Base-by-base conservation (phyloP, 2,329 filamentous ascomycete genomes). In the Lachnellula hyalina region DNA sequence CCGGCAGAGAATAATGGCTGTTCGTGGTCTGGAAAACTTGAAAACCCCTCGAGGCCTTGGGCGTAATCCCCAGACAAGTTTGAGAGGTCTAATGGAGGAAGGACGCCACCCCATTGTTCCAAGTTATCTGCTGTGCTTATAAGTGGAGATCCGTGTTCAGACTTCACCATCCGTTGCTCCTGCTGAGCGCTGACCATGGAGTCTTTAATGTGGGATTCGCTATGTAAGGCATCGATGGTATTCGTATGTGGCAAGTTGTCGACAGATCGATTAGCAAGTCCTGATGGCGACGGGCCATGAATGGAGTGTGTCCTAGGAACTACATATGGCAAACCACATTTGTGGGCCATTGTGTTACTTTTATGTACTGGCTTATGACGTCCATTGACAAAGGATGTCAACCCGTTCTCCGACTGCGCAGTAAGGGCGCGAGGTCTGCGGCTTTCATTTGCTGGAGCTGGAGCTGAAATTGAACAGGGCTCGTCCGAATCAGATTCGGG, bases 351-450 rank as follows among this genome's bases (percentile, higher is more conserved):
- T 61, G 81, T 81, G 64, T 78, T 76, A 69, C 81, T 80, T 72
- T 84, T 84, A 67, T 82, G 77, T 12, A 77, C 73, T 15, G 83
- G 79, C 65, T 83, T 85, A 72, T 84, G 83, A 64, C 85, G 81
- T 49, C 83, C 83, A 64, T 85, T 79, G 61, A 83, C 77, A 65
- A 86, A 83, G 61, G 84, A 82, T 47, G 77, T 77, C 53, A 86
- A 70, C 34, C 64, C 66, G 51, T 75, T 77, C 57, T 86, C 84
- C 5, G 83, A 84, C 63, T 82, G 82, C 52, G 80, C 77, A 44
- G 83, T 85, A 65, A 83, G 81, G 56, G 84, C 81, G 60, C 83
- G 76, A 61, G 81, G 78, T 63, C 80, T 75, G 50, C 79, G 77
- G 46, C 65, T 66, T 25, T 65, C 66, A 38, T 64, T 52, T 68